A percentile compares a stretch with the other conserved stretches of the same genome.
These are phyloP conservation scores for Melampsora americana DNA, from an alignment of 1,284 basidiomycete species.

Conservation along the genomic window DNA sequence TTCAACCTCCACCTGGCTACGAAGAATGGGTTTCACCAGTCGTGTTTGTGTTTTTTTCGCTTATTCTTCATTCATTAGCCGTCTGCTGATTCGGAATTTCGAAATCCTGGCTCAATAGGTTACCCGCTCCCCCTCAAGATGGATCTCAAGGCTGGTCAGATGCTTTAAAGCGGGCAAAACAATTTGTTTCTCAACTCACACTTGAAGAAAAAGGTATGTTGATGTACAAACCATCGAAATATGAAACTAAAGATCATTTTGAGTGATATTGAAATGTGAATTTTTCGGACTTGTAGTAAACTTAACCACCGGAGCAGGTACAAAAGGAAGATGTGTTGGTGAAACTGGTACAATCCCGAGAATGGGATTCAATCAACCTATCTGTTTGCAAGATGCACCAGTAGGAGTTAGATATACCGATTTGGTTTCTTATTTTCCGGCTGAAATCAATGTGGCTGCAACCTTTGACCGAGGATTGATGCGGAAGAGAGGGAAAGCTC, in stretches of 20 bases:
- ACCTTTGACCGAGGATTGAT: conserved; percentile 51
- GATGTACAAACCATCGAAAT: not conserved
- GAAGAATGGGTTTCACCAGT: conserved; percentile 41
- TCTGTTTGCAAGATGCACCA: conserved; percentile 53
- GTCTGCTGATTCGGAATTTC: not conserved
- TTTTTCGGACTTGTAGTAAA: conserved; percentile 21
- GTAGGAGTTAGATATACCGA: conserved; percentile 50
- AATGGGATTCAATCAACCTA: conserved; percentile 49
- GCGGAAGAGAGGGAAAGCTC: conserved; percentile 49
- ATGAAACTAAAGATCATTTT: not conserved
- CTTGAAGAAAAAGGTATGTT: conserved; percentile 40
- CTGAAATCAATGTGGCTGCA: conserved; percentile 51
- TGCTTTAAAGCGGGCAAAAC: conserved; percentile 22
- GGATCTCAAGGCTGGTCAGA: conserved; percentile 19
- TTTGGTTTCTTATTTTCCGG: conserved; percentile 51
- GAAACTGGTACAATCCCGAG: conserved; percentile 47
- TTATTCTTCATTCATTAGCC: not conserved
- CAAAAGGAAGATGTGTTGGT: conserved; percentile 30
- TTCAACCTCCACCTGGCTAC: conserved; percentile 25
- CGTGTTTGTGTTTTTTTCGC: conserved; percentile 17
- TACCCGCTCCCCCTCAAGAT: conserved; percentile 29
- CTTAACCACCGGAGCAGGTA: conserved; percentile 36
- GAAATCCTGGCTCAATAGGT: not conserved
- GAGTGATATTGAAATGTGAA: not conserved
- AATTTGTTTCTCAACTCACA: conserved; percentile 39